Evolutionary conservation across 169 alveolate genomes (phyloP).

Genomic region (Fabrea salina): DNA sequence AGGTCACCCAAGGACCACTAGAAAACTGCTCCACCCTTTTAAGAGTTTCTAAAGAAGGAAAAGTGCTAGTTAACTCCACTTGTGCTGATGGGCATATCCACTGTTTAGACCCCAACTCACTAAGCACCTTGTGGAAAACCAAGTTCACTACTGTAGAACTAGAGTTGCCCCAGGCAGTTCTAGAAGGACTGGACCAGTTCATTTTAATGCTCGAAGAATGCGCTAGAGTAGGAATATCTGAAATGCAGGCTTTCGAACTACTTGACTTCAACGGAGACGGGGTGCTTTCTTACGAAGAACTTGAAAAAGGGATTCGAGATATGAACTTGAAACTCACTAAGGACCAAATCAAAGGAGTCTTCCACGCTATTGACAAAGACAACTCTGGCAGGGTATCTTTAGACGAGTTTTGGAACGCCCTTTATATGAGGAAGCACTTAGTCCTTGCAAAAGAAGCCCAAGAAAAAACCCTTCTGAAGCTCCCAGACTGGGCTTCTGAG

Average conservation of each 20-base stretch:
- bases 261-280: constrained; percentile 29
- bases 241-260: constrained; percentile 11
- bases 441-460: not conserved
- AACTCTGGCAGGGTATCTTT: constrained; percentile 11
- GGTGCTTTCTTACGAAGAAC: not conserved
- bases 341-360: not conserved
- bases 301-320: not conserved
- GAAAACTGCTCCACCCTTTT: not conserved
- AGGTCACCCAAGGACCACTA: not conserved
- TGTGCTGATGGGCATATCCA: constrained; percentile 58
- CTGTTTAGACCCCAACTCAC: constrained; percentile 52
- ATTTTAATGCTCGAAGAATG: not conserved
- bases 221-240: not conserved
- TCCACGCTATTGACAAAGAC: constrained; percentile 12
- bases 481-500: constrained; percentile 19
- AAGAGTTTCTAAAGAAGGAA: not conserved
- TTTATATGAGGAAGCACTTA: not conserved
- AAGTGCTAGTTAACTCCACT: constrained; percentile 45
- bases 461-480: not conserved
- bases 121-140: constrained; percentile 38
- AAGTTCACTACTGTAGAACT: constrained; percentile 1
- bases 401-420: constrained; percentile 28
- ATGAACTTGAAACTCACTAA: not conserved
- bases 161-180: not conserved
- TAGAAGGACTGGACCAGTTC: constrained; percentile 8